Percentiles rank a stretch among this genome's conserved stretches.
These are phyloP conservation scores for Chimonanthus salicifolius DNA, from an alignment of 164 flowering plant genomes.

Conservation along the genomic window DNA sequence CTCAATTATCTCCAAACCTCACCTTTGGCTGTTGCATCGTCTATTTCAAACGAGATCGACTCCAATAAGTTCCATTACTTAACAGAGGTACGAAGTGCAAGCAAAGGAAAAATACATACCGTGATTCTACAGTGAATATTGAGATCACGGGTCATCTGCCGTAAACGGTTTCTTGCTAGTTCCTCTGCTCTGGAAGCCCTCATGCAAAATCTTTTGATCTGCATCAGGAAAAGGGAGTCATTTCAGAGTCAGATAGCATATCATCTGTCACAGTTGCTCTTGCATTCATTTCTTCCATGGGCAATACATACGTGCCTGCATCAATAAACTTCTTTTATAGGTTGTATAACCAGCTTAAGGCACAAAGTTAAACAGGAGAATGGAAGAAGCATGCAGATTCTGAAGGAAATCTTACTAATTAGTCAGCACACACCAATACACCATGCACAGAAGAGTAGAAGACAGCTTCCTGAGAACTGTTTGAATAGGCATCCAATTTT, in stretches of 20 bases:
- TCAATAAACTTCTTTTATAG: too few relatives aligned
- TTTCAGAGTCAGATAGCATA: neutral
- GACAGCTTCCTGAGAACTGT: too few relatives aligned
- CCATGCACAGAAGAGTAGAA: neutral
- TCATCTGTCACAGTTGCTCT: too few relatives aligned
- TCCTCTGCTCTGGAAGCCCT: slow-evolving; percentile 41
- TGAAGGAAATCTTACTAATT: neutral
- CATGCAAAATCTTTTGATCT: slow-evolving; percentile 42
- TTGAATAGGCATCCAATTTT: too few relatives aligned
- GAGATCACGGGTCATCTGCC: slow-evolving; percentile 40
- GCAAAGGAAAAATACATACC: slow-evolving; percentile 19
- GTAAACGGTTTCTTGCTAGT: slow-evolving; percentile 31
- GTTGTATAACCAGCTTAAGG: too few relatives aligned
- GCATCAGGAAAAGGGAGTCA: slow-evolving; percentile 2
- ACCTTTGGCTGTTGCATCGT: slow-evolving; percentile 35
- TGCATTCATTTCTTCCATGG: too few relatives aligned
- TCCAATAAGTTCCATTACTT: neutral
- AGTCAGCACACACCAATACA: neutral
- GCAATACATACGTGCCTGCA: too few relatives aligned
- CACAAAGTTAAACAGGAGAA: too few relatives aligned
- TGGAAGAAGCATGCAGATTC: too few relatives aligned
- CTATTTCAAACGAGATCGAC: slow-evolving; percentile 17
- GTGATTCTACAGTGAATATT: slow-evolving; percentile 37
- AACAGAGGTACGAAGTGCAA: neutral
- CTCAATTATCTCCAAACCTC: slow-evolving; percentile 28